Percentiles rank a stretch among this genome's conserved stretches.
phyloP scores from a whole-genome alignment of 148 eudicot species.

The Nepenthes mirabilis region DNA sequence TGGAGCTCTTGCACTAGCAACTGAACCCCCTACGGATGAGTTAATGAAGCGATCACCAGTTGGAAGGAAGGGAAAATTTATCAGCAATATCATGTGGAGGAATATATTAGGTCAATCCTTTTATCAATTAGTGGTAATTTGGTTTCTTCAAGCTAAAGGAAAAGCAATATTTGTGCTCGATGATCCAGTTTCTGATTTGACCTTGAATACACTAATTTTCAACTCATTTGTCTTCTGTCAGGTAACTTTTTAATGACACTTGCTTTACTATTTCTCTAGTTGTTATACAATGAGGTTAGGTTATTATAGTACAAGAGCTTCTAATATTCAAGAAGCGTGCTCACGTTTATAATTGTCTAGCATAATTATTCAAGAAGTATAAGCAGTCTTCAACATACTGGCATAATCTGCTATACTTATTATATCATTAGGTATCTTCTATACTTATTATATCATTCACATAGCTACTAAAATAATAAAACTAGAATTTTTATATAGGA shows the following conservation, averaged over 20 bases:
- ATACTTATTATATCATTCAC: no score
- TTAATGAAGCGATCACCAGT: slow-evolving; percentile 84
- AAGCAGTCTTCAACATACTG: no score
- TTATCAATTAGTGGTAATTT: slow-evolving; percentile 71
- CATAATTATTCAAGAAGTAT: no score
- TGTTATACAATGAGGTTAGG: neutral
- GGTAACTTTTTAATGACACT: slow-evolving; percentile 26
- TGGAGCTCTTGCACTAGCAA: slow-evolving; percentile 93
- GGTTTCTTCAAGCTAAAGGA: slow-evolving; percentile 72
- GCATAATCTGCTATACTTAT: no score
- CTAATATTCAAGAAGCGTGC: no score
- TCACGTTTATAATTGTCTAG: no score
- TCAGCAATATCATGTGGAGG: slow-evolving; percentile 93
- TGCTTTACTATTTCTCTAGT: neutral
- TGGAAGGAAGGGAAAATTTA: slow-evolving; percentile 80
- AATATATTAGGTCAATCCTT: slow-evolving; percentile 88
- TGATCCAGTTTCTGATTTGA: slow-evolving; percentile 39
- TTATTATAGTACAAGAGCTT: neutral
- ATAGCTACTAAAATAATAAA: no score
- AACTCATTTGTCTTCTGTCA: slow-evolving; percentile 94
- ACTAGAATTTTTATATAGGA: no score
- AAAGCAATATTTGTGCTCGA: slow-evolving; percentile 37
- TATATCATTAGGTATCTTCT: no score
- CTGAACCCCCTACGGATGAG: slow-evolving; percentile 89
- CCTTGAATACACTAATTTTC: slow-evolving; percentile 82